Conservation (phyloP, 805 yeast species). For the Teunomyces aglyptinius region DNA sequence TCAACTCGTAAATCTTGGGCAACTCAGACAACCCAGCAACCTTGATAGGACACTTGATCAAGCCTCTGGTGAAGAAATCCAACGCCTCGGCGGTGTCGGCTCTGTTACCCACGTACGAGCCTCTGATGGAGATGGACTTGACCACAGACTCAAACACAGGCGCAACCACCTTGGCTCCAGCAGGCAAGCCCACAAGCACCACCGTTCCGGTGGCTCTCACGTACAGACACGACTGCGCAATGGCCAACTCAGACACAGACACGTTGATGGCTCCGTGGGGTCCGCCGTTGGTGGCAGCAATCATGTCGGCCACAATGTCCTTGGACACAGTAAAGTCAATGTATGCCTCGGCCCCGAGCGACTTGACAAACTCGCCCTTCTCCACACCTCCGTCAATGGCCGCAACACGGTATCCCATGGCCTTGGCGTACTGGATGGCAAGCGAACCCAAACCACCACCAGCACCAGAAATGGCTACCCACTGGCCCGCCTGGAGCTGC, state of each 20-base stretch:
- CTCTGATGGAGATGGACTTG: slow-evolving; percentile 36
- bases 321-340: slow-evolving; percentile 38
- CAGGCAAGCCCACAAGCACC: slow-evolving; percentile 46
- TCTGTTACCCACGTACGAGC: slow-evolving; percentile 48
- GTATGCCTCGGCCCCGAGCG: slow-evolving; percentile 27
- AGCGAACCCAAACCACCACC: slow-evolving; percentile 80
- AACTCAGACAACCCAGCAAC: slow-evolving; percentile 41
- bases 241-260: slow-evolving; percentile 69
- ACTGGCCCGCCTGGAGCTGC: slow-evolving; percentile 58
- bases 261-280: slow-evolving; percentile 76
- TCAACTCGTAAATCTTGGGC: slow-evolving; percentile 37
- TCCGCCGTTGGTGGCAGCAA: slow-evolving; percentile 65
- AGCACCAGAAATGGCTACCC: slow-evolving; percentile 76
- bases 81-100: slow-evolving; percentile 46
- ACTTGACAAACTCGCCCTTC: slow-evolving; percentile 44
- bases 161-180: slow-evolving; percentile 41
- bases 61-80: slow-evolving; percentile 44
- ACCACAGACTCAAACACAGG: slow-evolving; percentile 42
- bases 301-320: slow-evolving; percentile 55
- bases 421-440: slow-evolving; percentile 73
- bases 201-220: slow-evolving; percentile 43
- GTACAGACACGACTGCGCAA: slow-evolving; percentile 46
- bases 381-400: slow-evolving; percentile 77
- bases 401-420: slow-evolving; percentile 67
- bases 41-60: slow-evolving; percentile 42